Base-by-base conservation (phyloP, 495 filamentous ascomycete species). In the Talaromyces stipitatus region DNA sequence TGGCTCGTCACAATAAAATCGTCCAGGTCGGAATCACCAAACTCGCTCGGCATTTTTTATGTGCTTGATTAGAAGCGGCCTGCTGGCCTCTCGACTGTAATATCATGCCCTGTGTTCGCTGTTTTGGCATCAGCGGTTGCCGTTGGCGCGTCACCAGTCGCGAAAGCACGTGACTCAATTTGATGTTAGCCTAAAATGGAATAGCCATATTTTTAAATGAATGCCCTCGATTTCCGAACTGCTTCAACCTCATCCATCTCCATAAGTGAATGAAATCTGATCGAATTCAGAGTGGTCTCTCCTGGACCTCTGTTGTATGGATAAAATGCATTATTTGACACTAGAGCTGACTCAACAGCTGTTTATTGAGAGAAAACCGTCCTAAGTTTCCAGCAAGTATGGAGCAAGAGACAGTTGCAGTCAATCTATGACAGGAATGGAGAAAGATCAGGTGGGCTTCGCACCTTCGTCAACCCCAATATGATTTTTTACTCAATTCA, bases 1-100 rank as follows among this genome's bases (percentile, higher is more conserved):
- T 57, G 56, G 23, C 57, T 58, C 14, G 66, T 58, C 1, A 67
- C 69, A 27, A 70, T 58, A 54, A 74, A 74, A 23, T 72, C 66
- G 50, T 70, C 66, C 54, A 66, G 59, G 20, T 71, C 68, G 2
- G 64, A 54, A 55, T 60, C 66, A 29, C 56, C 54, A n/a, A 53
- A 58, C 3, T 30, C 46, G 26, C 24, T 47, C 20, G 55, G 28
- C 55, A 57, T 57, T 50, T 56, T 56, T 30, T 18, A 45, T 47
- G 30, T 55, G 36, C 4, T 29, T 23, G 10, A 2, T 30, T 11
- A 30, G 4, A 36, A 38, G 27, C 28, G 52, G 27, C 27, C 24
- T 51, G 16, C n/a, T 51, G 24, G 24, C 23, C 29, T 36, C n/a
- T n/a, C n/a, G n/a, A n/a, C n/a, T n/a, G n/a, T n/a, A n/a, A n/a